These are phyloP conservation scores for Curvularia verruculosa DNA, from an alignment of 2,329 filamentous ascomycete species.

Conservation along the genomic window DNA sequence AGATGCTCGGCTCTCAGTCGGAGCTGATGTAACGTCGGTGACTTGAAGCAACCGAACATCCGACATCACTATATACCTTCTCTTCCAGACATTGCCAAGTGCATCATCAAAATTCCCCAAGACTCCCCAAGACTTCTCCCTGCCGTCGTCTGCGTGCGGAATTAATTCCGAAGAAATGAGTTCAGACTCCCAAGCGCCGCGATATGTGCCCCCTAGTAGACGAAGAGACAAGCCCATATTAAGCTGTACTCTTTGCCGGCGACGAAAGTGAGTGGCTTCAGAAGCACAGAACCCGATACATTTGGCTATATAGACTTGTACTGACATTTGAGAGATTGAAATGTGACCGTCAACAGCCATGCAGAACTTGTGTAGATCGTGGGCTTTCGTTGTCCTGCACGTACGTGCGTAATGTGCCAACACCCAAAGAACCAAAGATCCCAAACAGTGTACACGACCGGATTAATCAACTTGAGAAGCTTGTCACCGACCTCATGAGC, in stretches of 20 bases:
- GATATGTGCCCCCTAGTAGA: conserved; percentile 36
- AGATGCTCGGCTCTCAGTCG: background rate
- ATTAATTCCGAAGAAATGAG: too few relatives aligned
- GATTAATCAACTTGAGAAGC: conserved; percentile 46
- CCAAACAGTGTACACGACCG: conserved; percentile 44
- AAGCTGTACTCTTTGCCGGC: conserved; percentile 38
- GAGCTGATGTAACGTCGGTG: background rate
- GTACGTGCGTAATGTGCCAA: conserved; percentile 31
- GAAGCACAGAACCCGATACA: background rate
- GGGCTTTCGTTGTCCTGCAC: conserved; percentile 46
- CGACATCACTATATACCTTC: background rate
- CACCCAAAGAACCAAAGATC: conserved; percentile 29
- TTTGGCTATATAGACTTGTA: background rate
- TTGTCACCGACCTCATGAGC: conserved; percentile 45
- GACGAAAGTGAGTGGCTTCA: conserved; percentile 29
- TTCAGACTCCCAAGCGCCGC: conserved; percentile 23
- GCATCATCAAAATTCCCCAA: background rate
- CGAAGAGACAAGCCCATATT: conserved; percentile 42
- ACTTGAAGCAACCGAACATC: background rate
- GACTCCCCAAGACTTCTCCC: background rate
- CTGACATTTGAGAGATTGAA: conserved; percentile 31
- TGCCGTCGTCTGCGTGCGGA: background rate
- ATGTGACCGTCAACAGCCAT: conserved; percentile 47
- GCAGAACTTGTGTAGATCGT: conserved; percentile 45
- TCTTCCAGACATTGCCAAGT: background rate